Evolutionary conservation across 441 rosid species (phyloP), one percentile per base, ranked within the genome.

Genomic region (Bocquillonia castaneifolia): DNA sequence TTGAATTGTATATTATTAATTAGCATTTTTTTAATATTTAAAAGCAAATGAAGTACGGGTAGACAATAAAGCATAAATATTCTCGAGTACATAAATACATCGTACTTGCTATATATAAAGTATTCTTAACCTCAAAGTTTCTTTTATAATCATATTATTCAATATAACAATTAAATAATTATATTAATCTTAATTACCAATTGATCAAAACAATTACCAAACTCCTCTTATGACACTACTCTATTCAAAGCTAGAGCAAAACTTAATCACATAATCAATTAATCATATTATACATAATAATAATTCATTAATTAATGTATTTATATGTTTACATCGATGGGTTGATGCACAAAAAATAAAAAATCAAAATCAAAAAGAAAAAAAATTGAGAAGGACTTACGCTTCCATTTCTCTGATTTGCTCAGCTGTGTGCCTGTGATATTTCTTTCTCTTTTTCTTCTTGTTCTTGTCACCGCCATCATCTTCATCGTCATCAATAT

Each of bases 391-490:
- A 15, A 36, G 15, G 3, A 78, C 89, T 14, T 80, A 93, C 99
- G 92, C 82, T 85, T 91, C 99, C 99, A 94, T 94, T 78, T 91
- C 97, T 76, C 88, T 76, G 67, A 94, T 94, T 79, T 94, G 99
- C 29, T 90, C 96, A 14, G 92, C 81, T 3, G 97, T 94, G 72
- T 94, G 99, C 52, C 99, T 88, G 67, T 94, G 99, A 39, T 94
- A 94, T 80, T 88, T 94, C 85, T 94, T 94, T 70, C 97, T 81
- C 84, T 89, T 93, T 84, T 84, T 93, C 85, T 85, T 94, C 76
- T 85, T 91, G 67, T 63, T 79, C 63, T 84, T 86, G 68, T 78
- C 81, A n/a, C 70, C 80, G 14, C 61, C 77, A 3, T 69, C 76
- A 5, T 74, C 86, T 1, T 70, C 85, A 15, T 80, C 79, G 6